Base-by-base conservation (phyloP, 371 early-diverging fungal species). In the Actinomortierella wolfii region DNA sequence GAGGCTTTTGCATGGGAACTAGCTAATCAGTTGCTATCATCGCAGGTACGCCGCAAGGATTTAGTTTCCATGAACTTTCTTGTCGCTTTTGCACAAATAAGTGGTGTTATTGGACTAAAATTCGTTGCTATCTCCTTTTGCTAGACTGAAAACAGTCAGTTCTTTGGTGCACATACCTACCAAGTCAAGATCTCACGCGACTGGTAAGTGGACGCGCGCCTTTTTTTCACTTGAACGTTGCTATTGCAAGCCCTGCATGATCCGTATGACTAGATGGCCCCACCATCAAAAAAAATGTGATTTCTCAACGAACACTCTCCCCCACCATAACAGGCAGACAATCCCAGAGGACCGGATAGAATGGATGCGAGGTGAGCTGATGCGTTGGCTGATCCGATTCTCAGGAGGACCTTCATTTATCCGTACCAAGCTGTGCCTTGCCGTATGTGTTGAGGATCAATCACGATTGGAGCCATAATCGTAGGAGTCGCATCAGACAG, bases 101-200 rank as follows among this genome's bases (percentile, higher is more conserved):
- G n/a, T n/a, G n/a, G n/a, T n/a, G n/a, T n/a, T n/a, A 6, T 34
- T 34, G 34, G 11, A 34, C 11, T 34, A 4, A 34, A 4, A 34
- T 11, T 4, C 34, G 44, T 51, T 39, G 26, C 17, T 51, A 20
- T 50, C 14, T 13, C n/a, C 41, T 51, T 56, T 58, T 9, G 23
- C 9, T 61, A 88, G 88, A 81, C 83, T 51, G 80, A 83, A 39
- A 86, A 88, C 40, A 86, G 86, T 53, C 86, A 87, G 50, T 93
- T 93, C 66, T 92, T 91, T 80, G 95, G 94, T 0, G 95, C 95
- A 0, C 90, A 91, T 52, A 92, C 93, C 0, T 84, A 93, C 58
- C 91, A 92, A 61, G 82, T 89, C 28, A 92, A 93, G 59, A 87
- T 94, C 14, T 69, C 89, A 24, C 84, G 89, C 51, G 91, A 92